Conservation (phyloP, 1,284 basidiomycete species). For the Leccinum fallax region DNA sequence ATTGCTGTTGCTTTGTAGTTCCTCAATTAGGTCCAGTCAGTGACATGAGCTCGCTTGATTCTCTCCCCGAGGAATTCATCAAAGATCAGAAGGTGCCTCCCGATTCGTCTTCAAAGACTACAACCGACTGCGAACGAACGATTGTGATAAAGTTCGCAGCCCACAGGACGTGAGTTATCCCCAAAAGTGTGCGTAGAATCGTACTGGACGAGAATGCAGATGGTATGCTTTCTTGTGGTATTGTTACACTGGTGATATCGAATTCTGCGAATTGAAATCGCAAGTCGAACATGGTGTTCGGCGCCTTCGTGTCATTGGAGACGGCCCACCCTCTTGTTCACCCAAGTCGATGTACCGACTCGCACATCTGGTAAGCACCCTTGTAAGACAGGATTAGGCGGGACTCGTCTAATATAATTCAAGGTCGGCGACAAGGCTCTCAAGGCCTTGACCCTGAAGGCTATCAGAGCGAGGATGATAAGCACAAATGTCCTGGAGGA, state of each 20-base stretch:
- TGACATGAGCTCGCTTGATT: neutral
- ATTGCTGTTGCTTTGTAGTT: neutral
- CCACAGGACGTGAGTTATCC: conserved; percentile 29
- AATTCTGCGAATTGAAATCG: conserved; percentile 26
- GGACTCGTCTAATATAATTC: neutral
- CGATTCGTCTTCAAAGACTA: neutral
- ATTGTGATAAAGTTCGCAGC: conserved; percentile 25
- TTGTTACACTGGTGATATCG: conserved; percentile 31
- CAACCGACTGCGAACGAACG: conserved; percentile 6
- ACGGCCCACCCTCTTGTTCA: conserved; percentile 25
- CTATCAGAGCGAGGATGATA: conserved; percentile 24
- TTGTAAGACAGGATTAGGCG: neutral
- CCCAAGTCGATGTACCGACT: conserved; percentile 38
- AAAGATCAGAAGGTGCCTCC: neutral
- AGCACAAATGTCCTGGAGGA: conserved; percentile 31
- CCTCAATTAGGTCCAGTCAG: conserved; percentile 16
- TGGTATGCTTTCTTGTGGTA: conserved; percentile 36
- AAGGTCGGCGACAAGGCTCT: conserved; percentile 28
- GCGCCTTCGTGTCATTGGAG: neutral
- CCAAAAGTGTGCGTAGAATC: neutral
- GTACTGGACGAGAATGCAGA: conserved; percentile 11
- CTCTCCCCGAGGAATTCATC: conserved; percentile 7
- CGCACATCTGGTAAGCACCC: conserved; percentile 25
- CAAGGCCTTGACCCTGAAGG: conserved; percentile 23
- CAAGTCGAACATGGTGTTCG: conserved; percentile 12